Evolutionary conservation across 768 basidiomycete species (phyloP).

Genomic region (Psilocybe sp.): DNA sequence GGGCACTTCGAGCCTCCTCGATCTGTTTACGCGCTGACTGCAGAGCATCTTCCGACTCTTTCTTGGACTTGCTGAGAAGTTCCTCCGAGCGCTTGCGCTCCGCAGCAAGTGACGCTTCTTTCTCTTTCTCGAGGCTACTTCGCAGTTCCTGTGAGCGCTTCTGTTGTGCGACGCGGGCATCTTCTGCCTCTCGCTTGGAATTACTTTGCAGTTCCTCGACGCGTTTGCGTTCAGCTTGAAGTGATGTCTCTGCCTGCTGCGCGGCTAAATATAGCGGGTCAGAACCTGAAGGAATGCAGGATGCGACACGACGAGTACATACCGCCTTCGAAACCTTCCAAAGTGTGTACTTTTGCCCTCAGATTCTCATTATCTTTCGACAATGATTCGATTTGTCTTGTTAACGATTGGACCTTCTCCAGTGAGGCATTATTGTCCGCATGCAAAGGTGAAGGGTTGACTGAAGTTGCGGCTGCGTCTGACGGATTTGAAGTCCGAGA

Average conservation of each 20-base stretch:
- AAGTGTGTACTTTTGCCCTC: constrained; percentile 9
- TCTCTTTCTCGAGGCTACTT: constrained; percentile 25
- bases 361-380: constrained; percentile 22
- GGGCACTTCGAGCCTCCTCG: constrained; percentile 26
- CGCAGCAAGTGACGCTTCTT: constrained; percentile 30
- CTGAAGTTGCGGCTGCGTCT: constrained; percentile 15
- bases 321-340: constrained; percentile 27
- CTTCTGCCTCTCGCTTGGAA: constrained; percentile 28
- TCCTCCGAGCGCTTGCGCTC: constrained; percentile 27
- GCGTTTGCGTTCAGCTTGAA: constrained; percentile 31
- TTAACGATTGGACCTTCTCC: too few species aligned
- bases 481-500: constrained; percentile 12
- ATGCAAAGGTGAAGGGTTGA: constrained; percentile 16
- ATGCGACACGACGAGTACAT: constrained; percentile 23
- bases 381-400: constrained; percentile 16
- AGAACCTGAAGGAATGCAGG: not conserved
- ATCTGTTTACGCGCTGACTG: constrained; percentile 29
- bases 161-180: constrained; percentile 31
- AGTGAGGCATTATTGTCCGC: too few species aligned
- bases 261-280: constrained; percentile 22
- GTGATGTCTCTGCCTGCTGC: constrained; percentile 27
- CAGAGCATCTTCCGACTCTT: constrained; percentile 27
- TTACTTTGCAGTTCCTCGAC: constrained; percentile 27
- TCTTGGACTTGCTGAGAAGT: constrained; percentile 22
- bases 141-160: constrained; percentile 25